Conservation (phyloP, 2,329 filamentous ascomycete species). For the Aspergillus fumigatiaffinis region DNA sequence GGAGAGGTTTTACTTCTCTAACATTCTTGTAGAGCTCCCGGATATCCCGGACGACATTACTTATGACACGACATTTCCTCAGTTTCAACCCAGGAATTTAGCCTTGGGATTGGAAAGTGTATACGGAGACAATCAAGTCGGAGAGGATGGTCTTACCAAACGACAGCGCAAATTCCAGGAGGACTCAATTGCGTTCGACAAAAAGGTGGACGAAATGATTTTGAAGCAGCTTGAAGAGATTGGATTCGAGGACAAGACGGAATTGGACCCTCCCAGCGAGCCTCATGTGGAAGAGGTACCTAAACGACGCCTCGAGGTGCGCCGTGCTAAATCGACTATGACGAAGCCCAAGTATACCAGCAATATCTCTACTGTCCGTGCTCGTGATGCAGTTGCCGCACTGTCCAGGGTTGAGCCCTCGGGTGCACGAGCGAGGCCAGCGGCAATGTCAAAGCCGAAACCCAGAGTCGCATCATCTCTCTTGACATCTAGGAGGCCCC, state of each 20-base stretch:
- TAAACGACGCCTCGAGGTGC: slow-evolving; percentile 19
- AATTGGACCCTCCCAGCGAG: slow-evolving; percentile 41
- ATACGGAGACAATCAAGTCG: slow-evolving; percentile 46
- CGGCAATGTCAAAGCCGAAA: slow-evolving; percentile 31
- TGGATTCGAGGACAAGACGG: slow-evolving; percentile 57
- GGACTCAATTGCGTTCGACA: slow-evolving; percentile 58
- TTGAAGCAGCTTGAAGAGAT: slow-evolving; percentile 62
- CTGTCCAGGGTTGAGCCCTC: slow-evolving; percentile 32
- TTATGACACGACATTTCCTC: slow-evolving; percentile 48
- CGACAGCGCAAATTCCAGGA: slow-evolving; percentile 66
- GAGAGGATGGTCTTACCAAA: slow-evolving; percentile 59
- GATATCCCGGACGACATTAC: slow-evolving; percentile 44
- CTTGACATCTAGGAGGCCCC: slow-evolving; percentile 39
- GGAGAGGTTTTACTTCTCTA: not conserved
- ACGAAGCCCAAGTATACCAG: slow-evolving; percentile 20
- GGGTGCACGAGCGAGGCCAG: slow-evolving; percentile 29
- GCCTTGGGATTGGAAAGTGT: slow-evolving; percentile 49
- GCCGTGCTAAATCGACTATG: slow-evolving; percentile 24
- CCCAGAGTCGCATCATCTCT: slow-evolving; percentile 33
- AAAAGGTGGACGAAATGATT: slow-evolving; percentile 64
- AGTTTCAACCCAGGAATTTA: slow-evolving; percentile 52
- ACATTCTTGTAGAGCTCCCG: slow-evolving; percentile 40
- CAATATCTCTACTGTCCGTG: slow-evolving; percentile 37
- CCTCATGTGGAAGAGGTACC: slow-evolving; percentile 35
- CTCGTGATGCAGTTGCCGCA: slow-evolving; percentile 39